Evolutionary conservation across 179 eudicot species (phyloP).

Genomic region (Vitellaria paradoxa): DNA sequence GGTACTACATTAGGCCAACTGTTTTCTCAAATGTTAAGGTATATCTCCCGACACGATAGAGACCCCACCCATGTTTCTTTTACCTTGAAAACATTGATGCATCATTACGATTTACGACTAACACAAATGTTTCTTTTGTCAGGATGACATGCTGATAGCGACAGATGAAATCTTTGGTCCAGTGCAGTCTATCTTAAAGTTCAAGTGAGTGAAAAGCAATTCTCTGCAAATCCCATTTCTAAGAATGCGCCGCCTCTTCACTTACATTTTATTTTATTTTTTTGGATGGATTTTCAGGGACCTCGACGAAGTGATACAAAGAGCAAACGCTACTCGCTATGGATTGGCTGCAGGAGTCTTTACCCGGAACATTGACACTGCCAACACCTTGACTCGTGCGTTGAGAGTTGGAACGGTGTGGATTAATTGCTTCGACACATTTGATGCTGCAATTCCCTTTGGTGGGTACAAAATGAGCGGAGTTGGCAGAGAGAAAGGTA

Average conservation of each 20-base stretch:
- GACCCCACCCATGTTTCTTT: too few species aligned
- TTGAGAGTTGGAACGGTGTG: slow-evolving; percentile 66
- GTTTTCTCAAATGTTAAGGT: slow-evolving; percentile 75
- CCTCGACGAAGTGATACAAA: slow-evolving; percentile 41
- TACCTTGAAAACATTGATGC: not conserved
- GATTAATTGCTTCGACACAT: slow-evolving; percentile 59
- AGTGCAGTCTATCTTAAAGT: slow-evolving; percentile 69
- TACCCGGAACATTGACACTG: slow-evolving; percentile 60
- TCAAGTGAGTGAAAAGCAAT: slow-evolving; percentile 35
- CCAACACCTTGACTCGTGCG: slow-evolving; percentile 51
- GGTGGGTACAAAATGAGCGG: slow-evolving; percentile 84
- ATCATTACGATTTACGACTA: not conserved
- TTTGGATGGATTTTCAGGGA: slow-evolving; percentile 28
- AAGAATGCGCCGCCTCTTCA: not conserved
- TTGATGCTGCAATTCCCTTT: slow-evolving; percentile 65
- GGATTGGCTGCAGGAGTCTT: slow-evolving; percentile 75
- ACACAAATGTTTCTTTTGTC: slow-evolving; percentile 2
- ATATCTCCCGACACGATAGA: not conserved
- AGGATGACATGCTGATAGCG: slow-evolving; percentile 68
- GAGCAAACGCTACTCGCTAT: slow-evolving; percentile 50
- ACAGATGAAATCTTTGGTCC: slow-evolving; percentile 78
- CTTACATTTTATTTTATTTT: not conserved
- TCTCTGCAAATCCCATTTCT: slow-evolving; percentile 3
- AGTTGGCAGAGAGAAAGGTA: slow-evolving; percentile 66
- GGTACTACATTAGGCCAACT: slow-evolving; percentile 72